Evolutionary conservation across 257 asterid species (phyloP).

Genomic region (Ilex asprella): DNA sequence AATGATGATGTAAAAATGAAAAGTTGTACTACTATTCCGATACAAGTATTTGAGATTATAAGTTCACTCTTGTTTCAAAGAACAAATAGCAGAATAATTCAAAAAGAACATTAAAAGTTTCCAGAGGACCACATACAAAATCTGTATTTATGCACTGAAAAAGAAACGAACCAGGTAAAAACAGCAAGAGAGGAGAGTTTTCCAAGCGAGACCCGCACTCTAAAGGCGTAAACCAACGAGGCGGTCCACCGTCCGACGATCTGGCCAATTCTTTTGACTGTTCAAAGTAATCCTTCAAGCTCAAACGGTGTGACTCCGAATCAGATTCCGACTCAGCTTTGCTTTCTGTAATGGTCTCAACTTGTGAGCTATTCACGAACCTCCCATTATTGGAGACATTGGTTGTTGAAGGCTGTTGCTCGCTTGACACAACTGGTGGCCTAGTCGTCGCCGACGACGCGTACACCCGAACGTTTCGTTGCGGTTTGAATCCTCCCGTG

Average conservation of each 20-base stretch:
- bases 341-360: neutral
- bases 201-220: constrained; percentile 28
- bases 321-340: constrained; percentile 11
- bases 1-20: too few relatives aligned
- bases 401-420: constrained; percentile 10
- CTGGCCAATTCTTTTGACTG: constrained; percentile 34
- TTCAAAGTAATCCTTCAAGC: constrained; percentile 43
- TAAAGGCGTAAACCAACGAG: constrained; percentile 80
- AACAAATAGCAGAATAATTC: too few relatives aligned
- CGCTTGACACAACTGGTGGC: constrained; percentile 13
- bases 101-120: neutral
- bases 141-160: neutral
- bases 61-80: too few relatives aligned
- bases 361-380: constrained; percentile 13
- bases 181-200: constrained; percentile 58
- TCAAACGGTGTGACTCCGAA: constrained; percentile 7
- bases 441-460: neutral
- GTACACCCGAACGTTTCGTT: neutral
- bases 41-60: too few relatives aligned
- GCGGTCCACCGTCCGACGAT: constrained; percentile 59
- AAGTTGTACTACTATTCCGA: too few relatives aligned
- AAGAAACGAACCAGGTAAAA: constrained; percentile 53
- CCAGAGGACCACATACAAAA: too few relatives aligned
- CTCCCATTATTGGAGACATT: constrained; percentile 14
- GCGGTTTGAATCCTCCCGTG: neutral